These are phyloP conservation scores for Aurifilum marmelostoma DNA, from an alignment of 2,329 filamentous ascomycete species.

Conservation along the genomic window DNA sequence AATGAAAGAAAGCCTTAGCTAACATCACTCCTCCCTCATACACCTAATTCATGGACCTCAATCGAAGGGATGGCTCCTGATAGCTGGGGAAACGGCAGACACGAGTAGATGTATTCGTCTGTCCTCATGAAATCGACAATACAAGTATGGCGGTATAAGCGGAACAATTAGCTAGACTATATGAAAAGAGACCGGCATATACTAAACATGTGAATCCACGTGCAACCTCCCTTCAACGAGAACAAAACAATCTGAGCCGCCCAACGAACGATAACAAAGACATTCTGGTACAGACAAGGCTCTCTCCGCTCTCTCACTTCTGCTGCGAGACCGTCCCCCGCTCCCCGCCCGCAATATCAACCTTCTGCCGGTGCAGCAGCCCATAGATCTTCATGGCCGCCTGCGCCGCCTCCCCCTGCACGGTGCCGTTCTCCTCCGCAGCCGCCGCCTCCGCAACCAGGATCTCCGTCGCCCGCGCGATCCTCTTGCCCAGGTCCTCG, in stretches of 20 bases:
- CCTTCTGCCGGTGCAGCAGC: background rate
- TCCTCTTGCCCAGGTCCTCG: conserved; percentile 31
- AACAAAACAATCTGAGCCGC: background rate
- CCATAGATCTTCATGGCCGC: background rate
- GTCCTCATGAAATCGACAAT: background rate
- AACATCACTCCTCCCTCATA: background rate
- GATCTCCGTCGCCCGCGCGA: conserved; percentile 14
- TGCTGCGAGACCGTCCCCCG: background rate
- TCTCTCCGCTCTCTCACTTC: background rate
- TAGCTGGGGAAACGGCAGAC: too few relatives aligned
- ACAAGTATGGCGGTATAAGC: background rate
- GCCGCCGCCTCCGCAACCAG: background rate
- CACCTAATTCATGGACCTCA: background rate
- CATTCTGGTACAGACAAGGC: background rate
- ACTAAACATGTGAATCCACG: background rate
- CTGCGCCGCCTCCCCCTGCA: background rate
- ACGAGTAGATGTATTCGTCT: background rate
- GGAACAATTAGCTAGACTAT: background rate
- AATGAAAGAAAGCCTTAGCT: background rate
- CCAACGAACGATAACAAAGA: background rate
- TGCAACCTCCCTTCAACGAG: background rate
- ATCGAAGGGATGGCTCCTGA: too few relatives aligned
- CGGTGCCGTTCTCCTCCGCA: background rate
- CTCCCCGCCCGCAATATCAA: background rate
- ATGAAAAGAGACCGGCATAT: background rate